Evolutionary conservation across 176 grass and related monocot species (phyloP).

Genomic region (Juncus inflexus): DNA sequence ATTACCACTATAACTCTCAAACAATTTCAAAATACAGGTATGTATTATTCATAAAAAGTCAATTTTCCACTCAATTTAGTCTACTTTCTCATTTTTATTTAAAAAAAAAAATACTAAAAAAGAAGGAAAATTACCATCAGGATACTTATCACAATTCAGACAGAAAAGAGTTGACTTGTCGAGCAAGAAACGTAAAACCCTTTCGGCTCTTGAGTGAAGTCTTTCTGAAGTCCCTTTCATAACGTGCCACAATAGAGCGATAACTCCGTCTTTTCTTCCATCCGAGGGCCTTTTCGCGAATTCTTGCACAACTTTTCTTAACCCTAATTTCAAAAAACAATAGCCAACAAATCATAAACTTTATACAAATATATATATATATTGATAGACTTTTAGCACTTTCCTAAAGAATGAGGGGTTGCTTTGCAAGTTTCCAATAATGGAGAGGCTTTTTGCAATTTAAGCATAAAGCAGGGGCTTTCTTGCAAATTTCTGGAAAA

Average conservation of each 20-base stretch:
- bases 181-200: conserved; percentile 66
- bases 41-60: no score
- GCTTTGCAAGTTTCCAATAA: neutral
- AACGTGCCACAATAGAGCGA: conserved; percentile 65
- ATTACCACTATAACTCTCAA: neutral
- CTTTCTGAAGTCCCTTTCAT: conserved; percentile 70
- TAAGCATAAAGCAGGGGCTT: no score
- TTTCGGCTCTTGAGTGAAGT: conserved; percentile 80
- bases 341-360: neutral
- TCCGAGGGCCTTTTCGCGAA: conserved; percentile 59
- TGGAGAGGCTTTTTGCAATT: no score
- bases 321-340: conserved; percentile 34
- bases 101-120: neutral
- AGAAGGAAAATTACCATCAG: conserved; percentile 49
- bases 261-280: conserved; percentile 43
- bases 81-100: no score
- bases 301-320: conserved; percentile 48
- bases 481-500: neutral
- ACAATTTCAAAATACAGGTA: no score
- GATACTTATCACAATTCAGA: conserved; percentile 41
- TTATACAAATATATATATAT: no score
- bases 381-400: no score
- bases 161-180: conserved; percentile 44
- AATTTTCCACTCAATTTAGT: no score
- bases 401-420: no score